phyloP scores from a whole-genome alignment of 345 rosid species.

The Brassica incana region DNA sequence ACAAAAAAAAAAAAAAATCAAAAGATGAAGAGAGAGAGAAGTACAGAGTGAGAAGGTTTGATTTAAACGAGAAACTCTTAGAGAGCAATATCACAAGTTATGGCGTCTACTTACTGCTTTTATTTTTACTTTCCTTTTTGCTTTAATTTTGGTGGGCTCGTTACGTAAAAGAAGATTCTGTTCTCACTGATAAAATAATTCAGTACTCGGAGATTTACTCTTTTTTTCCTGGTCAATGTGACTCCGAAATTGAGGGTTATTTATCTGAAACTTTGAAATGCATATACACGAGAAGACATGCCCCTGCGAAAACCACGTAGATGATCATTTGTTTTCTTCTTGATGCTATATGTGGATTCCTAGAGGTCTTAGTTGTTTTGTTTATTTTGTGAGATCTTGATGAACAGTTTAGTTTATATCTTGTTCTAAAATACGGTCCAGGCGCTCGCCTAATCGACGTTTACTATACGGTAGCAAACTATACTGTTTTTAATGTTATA shows the following conservation, averaged over 20 bases:
- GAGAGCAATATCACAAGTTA: constrained; percentile 12
- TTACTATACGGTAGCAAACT: too few relatives aligned
- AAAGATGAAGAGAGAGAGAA: background rate
- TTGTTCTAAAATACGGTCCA: too few relatives aligned
- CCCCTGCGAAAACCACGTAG: constrained; percentile 4
- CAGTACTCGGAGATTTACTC: background rate
- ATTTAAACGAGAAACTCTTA: background rate
- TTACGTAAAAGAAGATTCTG: constrained; percentile 33
- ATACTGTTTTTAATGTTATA: too few relatives aligned
- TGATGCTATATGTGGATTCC: constrained; percentile 18
- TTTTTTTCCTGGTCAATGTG: background rate
- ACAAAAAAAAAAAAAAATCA: too few relatives aligned
- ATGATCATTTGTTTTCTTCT: constrained; percentile 28
- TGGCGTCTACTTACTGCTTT: constrained; percentile 30
- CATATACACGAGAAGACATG: constrained; percentile 14
- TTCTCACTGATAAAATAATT: constrained; percentile 23
- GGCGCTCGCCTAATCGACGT: too few relatives aligned
- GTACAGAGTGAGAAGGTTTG: constrained; percentile 10
- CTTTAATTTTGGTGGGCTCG: constrained; percentile 25
- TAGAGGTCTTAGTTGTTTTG: constrained; percentile 12
- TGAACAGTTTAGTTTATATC: background rate
- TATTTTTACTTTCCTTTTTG: background rate
- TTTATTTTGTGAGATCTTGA: background rate
- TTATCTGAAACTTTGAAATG: background rate
- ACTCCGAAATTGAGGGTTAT: background rate